Evolutionary conservation across 805 yeast species (phyloP), one percentile per base, ranked within the genome.

Genomic region (Torulaspora maleeae): DNA sequence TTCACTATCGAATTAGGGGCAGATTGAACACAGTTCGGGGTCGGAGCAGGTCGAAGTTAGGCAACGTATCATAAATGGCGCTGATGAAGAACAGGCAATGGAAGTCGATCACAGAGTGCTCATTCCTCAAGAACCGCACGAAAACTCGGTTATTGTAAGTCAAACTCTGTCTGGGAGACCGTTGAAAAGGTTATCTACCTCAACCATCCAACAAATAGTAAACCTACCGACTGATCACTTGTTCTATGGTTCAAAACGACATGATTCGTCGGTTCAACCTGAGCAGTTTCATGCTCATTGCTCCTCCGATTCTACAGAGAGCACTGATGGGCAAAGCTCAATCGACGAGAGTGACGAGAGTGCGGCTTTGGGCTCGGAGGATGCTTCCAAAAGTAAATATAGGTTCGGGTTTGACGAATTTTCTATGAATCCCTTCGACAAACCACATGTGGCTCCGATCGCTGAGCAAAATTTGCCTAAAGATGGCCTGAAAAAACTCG

Each of bases 351-450:
- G 33, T 17, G 33, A 16, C 22, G 27, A 34, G 1, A 12, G 19
- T 33, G 24, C 4, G 19, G 12, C 39, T 25, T 20, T 9, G 7
- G 12, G 34, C 16, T 24, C 34, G 27, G 44, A 39, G 39, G 35
- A 38, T 35, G 25, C 20, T 8, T 48, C 45, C 42, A 45, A 29
- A 24, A 48, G 38, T 13, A 50, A 43, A 22, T 48, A 36, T 36
- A 43, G 41, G 30, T 40, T 45, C 30, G 48, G 36, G 36, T 45
- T 50, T 38, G 45, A 43, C 17, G 46, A 43, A 4, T 48, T 50
- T 38, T 44, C 47, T 19, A 39, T 50, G 41, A 48, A 48, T 38
- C 54, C 51, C 13, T 43, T 44, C 38, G 43, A 36, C 20, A 43
- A 39, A 32, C 51, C 54, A 9, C 28, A 27, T 36, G 17, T 38